Conservation (phyloP, 495 filamentous ascomycete species). For the Xylaria sp. region DNA sequence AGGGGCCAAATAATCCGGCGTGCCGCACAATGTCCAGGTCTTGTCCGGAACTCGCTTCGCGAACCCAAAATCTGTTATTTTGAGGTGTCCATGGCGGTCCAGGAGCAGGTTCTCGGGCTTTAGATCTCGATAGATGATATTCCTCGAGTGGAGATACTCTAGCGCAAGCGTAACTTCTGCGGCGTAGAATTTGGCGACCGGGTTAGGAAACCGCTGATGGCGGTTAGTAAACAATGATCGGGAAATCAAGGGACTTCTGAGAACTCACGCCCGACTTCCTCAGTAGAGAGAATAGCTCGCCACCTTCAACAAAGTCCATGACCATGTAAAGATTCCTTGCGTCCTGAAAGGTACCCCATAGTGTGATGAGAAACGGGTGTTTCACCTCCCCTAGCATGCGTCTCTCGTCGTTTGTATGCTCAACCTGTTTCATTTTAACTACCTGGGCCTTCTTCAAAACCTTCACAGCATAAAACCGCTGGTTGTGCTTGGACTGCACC, state of each 20-base stretch:
- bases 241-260: background rate
- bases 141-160: slow-evolving; percentile 91
- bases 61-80: slow-evolving; percentile 99
- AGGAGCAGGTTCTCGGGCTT: slow-evolving; percentile 96
- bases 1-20: slow-evolving; percentile 96
- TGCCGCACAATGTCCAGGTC: slow-evolving; percentile 98
- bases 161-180: slow-evolving; percentile 95
- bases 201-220: slow-evolving; percentile 91
- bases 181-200: slow-evolving; percentile 98
- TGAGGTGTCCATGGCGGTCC: slow-evolving; percentile 94
- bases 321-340: slow-evolving; percentile 98
- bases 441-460: slow-evolving; percentile 98
- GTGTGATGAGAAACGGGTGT: slow-evolving; percentile 94
- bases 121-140: slow-evolving; percentile 97
- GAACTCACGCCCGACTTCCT: slow-evolving; percentile 91
- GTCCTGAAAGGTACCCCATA: slow-evolving; percentile 99
- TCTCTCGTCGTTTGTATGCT: slow-evolving; percentile 98
- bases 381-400: slow-evolving; percentile 93
- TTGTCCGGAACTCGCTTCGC: slow-evolving; percentile 98
- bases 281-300: slow-evolving; percentile 93
- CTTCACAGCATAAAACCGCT: slow-evolving; percentile 97
- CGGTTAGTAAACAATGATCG: background rate
- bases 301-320: slow-evolving; percentile 99
- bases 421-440: slow-evolving; percentile 99
- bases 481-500: slow-evolving; percentile 96